Conservation (phyloP, 2,329 filamentous ascomycete species). For the Epichloe baconii region DNA sequence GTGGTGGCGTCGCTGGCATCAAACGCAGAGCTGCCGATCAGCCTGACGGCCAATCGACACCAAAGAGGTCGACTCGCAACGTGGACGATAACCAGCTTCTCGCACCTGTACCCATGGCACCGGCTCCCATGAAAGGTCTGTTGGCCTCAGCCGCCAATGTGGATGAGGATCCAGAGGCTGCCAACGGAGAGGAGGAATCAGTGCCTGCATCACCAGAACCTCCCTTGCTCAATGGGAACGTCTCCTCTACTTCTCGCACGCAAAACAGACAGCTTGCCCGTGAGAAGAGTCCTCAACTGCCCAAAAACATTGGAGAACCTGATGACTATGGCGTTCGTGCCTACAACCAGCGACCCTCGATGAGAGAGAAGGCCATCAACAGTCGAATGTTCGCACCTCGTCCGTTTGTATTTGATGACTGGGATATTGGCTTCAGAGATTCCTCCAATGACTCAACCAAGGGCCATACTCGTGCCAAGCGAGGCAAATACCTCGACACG, state of each 20-base stretch:
- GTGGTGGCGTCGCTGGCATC: constrained; percentile 19
- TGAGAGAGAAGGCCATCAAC: constrained; percentile 31
- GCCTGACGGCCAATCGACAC: constrained; percentile 33
- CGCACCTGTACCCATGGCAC: constrained; percentile 12
- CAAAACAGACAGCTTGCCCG: constrained; percentile 20
- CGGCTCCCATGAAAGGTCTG: constrained; percentile 24
- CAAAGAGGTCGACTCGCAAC: constrained; percentile 32
- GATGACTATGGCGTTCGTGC: constrained; percentile 40
- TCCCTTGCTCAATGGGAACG: constrained; percentile 15
- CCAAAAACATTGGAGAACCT: constrained; percentile 29
- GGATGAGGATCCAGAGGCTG: constrained; percentile 20
- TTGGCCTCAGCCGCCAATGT: constrained; percentile 26
- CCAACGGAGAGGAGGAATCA: constrained; percentile 23
- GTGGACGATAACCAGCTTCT: constrained; percentile 16
- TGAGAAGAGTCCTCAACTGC: constrained; percentile 25
- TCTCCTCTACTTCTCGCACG: constrained; percentile 11
- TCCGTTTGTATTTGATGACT: constrained; percentile 33
- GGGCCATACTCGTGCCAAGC: constrained; percentile 37
- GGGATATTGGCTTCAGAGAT: constrained; percentile 47
- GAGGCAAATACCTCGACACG: constrained; percentile 39
- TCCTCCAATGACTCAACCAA: constrained; percentile 42
- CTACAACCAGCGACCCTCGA: constrained; percentile 26
- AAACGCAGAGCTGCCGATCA: constrained; percentile 41
- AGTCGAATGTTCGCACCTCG: constrained; percentile 38
- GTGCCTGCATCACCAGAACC: constrained; percentile 24